Evolutionary conservation across 306 rosid genomes (phyloP).

Genomic region (Lathyrus tuberosus): DNA sequence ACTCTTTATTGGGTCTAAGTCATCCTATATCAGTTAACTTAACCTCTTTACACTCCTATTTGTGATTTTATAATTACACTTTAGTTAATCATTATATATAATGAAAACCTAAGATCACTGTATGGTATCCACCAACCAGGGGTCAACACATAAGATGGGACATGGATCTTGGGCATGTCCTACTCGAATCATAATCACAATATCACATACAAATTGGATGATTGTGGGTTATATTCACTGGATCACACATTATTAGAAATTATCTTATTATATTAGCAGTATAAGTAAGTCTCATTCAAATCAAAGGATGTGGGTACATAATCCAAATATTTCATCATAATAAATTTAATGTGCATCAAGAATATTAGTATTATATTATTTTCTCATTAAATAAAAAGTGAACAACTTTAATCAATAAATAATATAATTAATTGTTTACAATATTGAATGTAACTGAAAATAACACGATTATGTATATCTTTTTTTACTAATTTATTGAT

Average conservation of each 20-base stretch:
- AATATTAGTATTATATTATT: too few relatives aligned
- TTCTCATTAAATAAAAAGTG: too few relatives aligned
- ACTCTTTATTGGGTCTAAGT: too few relatives aligned
- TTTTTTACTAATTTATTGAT: too few relatives aligned
- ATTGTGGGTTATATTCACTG: constrained; percentile 24
- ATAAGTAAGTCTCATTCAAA: background rate
- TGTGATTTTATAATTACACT: background rate
- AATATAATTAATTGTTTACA: too few relatives aligned
- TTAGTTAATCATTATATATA: background rate
- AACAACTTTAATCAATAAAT: too few relatives aligned
- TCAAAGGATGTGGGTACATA: constrained; percentile 4
- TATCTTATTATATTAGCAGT: constrained; percentile 28
- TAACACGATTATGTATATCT: too few relatives aligned
- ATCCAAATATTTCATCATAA: background rate
- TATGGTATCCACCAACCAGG: constrained; percentile 1
- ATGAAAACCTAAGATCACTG: background rate
- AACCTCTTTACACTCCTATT: background rate
- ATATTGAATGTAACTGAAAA: too few relatives aligned
- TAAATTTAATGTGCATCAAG: too few relatives aligned
- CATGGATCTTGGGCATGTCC: constrained; percentile 31
- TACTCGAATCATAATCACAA: background rate
- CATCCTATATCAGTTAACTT: too few relatives aligned
- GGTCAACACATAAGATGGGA: constrained; percentile 30
- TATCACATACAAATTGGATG: background rate
- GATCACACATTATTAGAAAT: constrained; percentile 15